Conservation (phyloP, 2,329 filamentous ascomycete genomes). For the Colletotrichum gloeosporioides region DNA sequence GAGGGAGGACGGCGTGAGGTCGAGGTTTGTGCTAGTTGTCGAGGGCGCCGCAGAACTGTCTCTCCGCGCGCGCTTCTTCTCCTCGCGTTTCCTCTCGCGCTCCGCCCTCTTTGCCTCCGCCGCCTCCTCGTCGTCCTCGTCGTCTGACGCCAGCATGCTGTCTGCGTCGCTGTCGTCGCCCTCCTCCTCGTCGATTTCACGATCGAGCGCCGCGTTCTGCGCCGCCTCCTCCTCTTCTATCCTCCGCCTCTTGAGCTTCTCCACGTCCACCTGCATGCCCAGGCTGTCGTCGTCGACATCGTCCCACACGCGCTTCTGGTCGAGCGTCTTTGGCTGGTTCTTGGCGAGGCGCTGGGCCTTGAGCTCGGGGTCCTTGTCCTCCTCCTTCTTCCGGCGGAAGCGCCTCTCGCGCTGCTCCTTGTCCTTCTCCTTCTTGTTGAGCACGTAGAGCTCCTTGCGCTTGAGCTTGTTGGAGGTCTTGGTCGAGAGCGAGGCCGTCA, state of each 20-base stretch:
- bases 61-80: constrained; percentile 41
- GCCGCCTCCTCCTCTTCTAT: constrained; percentile 59
- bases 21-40: constrained; percentile 67
- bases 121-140: constrained; percentile 57
- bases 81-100: constrained; percentile 28
- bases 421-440: constrained; percentile 79
- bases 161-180: constrained; percentile 57
- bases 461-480: constrained; percentile 77
- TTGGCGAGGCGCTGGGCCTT: constrained; percentile 74
- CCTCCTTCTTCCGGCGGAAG: constrained; percentile 81
- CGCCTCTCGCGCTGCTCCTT: constrained; percentile 78
- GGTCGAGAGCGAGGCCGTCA: constrained; percentile 39
- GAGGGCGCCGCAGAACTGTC: constrained; percentile 61
- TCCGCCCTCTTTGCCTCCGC: constrained; percentile 48
- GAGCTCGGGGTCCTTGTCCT: constrained; percentile 81
- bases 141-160: constrained; percentile 78
- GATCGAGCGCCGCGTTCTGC: constrained; percentile 43
- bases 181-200: constrained; percentile 43
- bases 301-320: constrained; percentile 91
- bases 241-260: constrained; percentile 62
- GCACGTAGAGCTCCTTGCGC: constrained; percentile 78
- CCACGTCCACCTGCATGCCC: constrained; percentile 61
- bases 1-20: constrained; percentile 65
- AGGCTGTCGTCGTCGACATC: constrained; percentile 68
- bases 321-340: constrained; percentile 83